A percentile compares a stretch with the other conserved stretches of the same genome.
phyloP scores from a whole-genome alignment of 2,329 filamentous ascomycete species.

The Helotiales sp. region DNA sequence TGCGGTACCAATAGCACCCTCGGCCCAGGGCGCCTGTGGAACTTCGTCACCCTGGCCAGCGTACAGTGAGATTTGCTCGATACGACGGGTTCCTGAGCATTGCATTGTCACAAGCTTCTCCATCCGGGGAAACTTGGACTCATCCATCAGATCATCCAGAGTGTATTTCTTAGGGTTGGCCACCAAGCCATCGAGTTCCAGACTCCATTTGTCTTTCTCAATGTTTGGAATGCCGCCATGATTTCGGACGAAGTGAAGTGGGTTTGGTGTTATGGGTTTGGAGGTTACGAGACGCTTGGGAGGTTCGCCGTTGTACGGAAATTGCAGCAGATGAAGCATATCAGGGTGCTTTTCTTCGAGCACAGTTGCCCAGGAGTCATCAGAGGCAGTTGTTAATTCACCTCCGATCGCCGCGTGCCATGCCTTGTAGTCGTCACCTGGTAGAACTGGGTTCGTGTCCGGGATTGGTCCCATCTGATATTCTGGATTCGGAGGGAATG shows the following conservation, averaged over 20 bases:
- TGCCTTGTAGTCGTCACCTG: slow-evolving; percentile 61
- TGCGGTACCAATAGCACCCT: slow-evolving; percentile 71
- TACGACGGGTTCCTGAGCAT: slow-evolving; percentile 69
- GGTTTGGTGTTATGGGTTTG: slow-evolving; percentile 63
- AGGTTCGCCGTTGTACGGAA: slow-evolving; percentile 68
- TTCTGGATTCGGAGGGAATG: slow-evolving; percentile 49
- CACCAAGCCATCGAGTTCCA: slow-evolving; percentile 65
- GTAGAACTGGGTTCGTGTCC: slow-evolving; percentile 60
- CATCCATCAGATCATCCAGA: slow-evolving; percentile 64
- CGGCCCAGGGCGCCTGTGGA: slow-evolving; percentile 58
- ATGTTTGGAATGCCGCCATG: slow-evolving; percentile 74
- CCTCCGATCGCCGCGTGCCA: slow-evolving; percentile 61
- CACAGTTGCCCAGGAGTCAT: slow-evolving; percentile 62
- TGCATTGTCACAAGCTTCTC: slow-evolving; percentile 66
- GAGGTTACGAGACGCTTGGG: slow-evolving; percentile 60
- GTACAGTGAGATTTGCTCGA: slow-evolving; percentile 70
- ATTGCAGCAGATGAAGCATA: slow-evolving; percentile 66
- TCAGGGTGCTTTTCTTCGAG: slow-evolving; percentile 61
- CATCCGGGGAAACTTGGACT: slow-evolving; percentile 62
- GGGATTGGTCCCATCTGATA: slow-evolving; percentile 62
- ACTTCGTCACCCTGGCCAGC: slow-evolving; percentile 69
- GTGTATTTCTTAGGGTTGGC: slow-evolving; percentile 61
- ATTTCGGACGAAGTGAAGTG: slow-evolving; percentile 71
- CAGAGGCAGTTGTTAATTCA: slow-evolving; percentile 53
- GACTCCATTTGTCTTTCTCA: slow-evolving; percentile 57